phyloP scores from a whole-genome alignment of 2,329 filamentous ascomycete species.

The Microcyclospora pomicola region DNA sequence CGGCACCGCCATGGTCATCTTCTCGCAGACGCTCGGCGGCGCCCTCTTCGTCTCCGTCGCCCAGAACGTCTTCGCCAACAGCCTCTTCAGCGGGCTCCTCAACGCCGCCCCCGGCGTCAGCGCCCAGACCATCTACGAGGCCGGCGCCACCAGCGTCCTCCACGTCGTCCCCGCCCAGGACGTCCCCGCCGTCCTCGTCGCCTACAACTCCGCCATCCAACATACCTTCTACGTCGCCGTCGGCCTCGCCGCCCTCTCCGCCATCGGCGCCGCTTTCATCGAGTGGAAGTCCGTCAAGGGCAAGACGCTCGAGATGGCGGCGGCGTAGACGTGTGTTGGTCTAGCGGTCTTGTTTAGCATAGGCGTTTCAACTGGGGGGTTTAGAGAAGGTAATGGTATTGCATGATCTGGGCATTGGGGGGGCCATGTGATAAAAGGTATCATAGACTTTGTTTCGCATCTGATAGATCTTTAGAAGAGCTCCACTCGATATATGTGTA shows the following conservation, averaged over 20 bases:
- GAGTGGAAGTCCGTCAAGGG: slow-evolving; percentile 55
- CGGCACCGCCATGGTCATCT: slow-evolving; percentile 36
- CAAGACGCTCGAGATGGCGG: slow-evolving; percentile 27
- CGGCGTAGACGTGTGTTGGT: slow-evolving; percentile 9
- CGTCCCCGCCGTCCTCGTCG: slow-evolving; percentile 40
- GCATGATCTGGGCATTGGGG: too few species aligned
- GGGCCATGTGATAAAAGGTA: too few species aligned
- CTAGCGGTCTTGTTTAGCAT: too few species aligned
- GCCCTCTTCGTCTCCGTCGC: slow-evolving; percentile 36
- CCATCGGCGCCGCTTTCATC: slow-evolving; percentile 42
- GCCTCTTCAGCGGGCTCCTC: slow-evolving; percentile 28
- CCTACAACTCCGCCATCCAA: slow-evolving; percentile 50
- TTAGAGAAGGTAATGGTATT: too few species aligned
- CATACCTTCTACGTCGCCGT: slow-evolving; percentile 48
- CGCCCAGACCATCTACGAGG: slow-evolving; percentile 28
- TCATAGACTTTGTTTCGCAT: too few species aligned
- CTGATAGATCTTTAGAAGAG: too few species aligned
- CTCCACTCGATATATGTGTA: too few species aligned
- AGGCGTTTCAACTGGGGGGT: too few species aligned
- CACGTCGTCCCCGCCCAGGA: slow-evolving; percentile 37
- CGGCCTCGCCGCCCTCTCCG: slow-evolving; percentile 38
- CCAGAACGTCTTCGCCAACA: slow-evolving; percentile 38
- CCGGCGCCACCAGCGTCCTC: slow-evolving; percentile 47
- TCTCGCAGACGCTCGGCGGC: slow-evolving; percentile 34
- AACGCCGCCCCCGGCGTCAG: slow-evolving; percentile 30